These are phyloP conservation scores for Oxyria digyna DNA, from an alignment of 148 eudicot genomes.

Conservation along the genomic window DNA sequence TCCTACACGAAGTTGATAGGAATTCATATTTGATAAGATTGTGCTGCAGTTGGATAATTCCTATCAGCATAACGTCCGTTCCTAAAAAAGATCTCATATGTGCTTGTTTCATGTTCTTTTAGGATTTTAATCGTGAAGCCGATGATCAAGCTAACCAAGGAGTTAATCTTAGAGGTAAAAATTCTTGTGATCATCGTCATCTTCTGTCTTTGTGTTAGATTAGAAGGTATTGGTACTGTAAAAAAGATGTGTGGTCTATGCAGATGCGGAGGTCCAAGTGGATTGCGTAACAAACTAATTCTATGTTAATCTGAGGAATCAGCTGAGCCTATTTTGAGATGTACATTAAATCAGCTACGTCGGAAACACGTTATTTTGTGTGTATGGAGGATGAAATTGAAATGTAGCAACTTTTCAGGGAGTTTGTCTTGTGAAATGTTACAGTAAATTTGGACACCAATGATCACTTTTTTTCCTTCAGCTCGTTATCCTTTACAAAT, in stretches of 20 bases:
- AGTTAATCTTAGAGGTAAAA: slow-evolving; percentile 37
- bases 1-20: too few species aligned
- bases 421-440: background rate
- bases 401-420: background rate
- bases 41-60: too few species aligned
- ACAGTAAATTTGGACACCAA: too few species aligned
- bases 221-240: too few species aligned
- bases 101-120: background rate
- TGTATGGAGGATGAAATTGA: background rate
- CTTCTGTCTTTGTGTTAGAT: background rate
- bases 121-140: slow-evolving; percentile 70
- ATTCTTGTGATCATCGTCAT: slow-evolving; percentile 8
- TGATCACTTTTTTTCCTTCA: too few species aligned
- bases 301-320: background rate
- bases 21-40: too few species aligned
- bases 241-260: slow-evolving; percentile 8
- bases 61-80: background rate
- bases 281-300: slow-evolving; percentile 9
- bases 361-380: too few species aligned
- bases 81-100: background rate
- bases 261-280: slow-evolving; percentile 44
- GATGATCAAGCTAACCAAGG: slow-evolving; percentile 72
- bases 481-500: too few species aligned
- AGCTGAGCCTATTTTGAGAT: background rate
- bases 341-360: too few species aligned